These are phyloP conservation scores for Pseudozyma sp. DNA, from an alignment of 1,284 basidiomycete species.

Conservation along the genomic window DNA sequence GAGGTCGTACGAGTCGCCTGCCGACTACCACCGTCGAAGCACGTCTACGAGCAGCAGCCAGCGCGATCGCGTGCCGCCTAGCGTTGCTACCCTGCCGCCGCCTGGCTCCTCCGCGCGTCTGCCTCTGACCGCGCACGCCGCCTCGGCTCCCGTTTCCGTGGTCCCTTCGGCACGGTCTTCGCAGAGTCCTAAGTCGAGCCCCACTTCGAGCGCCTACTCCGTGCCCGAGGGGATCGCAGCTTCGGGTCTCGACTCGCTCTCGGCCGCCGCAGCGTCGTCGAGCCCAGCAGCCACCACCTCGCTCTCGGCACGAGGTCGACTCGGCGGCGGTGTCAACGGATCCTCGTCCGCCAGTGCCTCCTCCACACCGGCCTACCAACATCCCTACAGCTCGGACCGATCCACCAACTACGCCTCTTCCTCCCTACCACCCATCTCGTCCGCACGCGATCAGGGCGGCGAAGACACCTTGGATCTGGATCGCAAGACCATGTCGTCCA, in stretches of 20 bases:
- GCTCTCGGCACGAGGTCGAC: slow-evolving; percentile 32
- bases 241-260: slow-evolving; percentile 43
- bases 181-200: slow-evolving; percentile 52
- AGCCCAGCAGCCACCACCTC: slow-evolving; percentile 17
- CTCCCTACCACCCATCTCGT: slow-evolving; percentile 46
- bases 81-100: slow-evolving; percentile 19
- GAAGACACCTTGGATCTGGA: slow-evolving; percentile 40
- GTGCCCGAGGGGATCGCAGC: slow-evolving; percentile 42
- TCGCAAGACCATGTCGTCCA: slow-evolving; percentile 33
- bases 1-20: slow-evolving; percentile 2
- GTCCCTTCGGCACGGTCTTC: slow-evolving; percentile 46
- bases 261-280: slow-evolving; percentile 16
- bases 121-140: slow-evolving; percentile 13
- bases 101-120: slow-evolving; percentile 17
- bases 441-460: slow-evolving; percentile 27
- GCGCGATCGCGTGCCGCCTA: slow-evolving; percentile 29
- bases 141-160: slow-evolving; percentile 45
- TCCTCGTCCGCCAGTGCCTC: slow-evolving; percentile 7
- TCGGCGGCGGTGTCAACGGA: slow-evolving; percentile 22
- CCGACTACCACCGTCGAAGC: slow-evolving; percentile 42
- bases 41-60: slow-evolving; percentile 43
- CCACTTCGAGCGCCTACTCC: slow-evolving; percentile 44
- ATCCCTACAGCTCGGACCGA: slow-evolving; percentile 53
- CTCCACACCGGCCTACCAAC: slow-evolving; percentile 33
- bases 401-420: slow-evolving; percentile 42